Evolutionary conservation across 2,329 filamentous ascomycete species (phyloP).

Genomic region (Blumeria hordei): DNA sequence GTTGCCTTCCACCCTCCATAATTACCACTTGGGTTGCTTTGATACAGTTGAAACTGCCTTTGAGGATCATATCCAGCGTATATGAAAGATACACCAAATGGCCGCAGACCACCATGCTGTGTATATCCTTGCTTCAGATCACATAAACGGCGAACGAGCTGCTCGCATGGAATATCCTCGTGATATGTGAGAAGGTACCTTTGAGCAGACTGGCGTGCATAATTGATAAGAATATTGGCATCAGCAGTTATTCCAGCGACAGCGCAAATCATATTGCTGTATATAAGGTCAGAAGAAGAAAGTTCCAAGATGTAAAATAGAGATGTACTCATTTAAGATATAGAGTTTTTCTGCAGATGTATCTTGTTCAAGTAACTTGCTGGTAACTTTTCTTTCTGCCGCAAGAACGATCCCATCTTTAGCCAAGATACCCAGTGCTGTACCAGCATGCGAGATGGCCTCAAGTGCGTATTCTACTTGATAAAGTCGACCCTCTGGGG

Average conservation of each 20-base stretch:
- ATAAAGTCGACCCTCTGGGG: conserved; percentile 90
- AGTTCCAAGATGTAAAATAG: background rate
- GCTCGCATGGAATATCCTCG: conserved; percentile 98
- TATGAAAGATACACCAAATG: conserved; percentile 97
- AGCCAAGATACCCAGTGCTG: conserved; percentile 84
- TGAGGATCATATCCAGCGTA: conserved; percentile 95
- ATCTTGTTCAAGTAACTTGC: conserved; percentile 96
- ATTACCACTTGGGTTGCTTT: conserved; percentile 96
- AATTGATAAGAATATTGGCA: conserved; percentile 99
- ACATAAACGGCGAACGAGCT: conserved; percentile 86
- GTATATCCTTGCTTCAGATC: conserved; percentile 99
- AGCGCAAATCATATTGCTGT: conserved; percentile 97
- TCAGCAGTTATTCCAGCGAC: conserved; percentile 98
- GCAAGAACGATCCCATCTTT: conserved; percentile 97
- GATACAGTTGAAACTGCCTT: conserved; percentile 93
- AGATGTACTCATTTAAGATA: conserved; percentile 78
- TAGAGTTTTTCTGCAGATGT: conserved; percentile 99
- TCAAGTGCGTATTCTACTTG: conserved; percentile 98
- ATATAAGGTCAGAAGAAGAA: conserved; percentile 4
- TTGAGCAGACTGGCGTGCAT: conserved; percentile 89
- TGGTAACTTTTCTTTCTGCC: conserved; percentile 95
- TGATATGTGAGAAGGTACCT: conserved; percentile 97
- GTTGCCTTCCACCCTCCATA: conserved; percentile 99
- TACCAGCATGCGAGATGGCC: conserved; percentile 94
- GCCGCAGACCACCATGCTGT: conserved; percentile 91